Conservation (phyloP, 805 yeast genomes). For the Candida michaelii region DNA sequence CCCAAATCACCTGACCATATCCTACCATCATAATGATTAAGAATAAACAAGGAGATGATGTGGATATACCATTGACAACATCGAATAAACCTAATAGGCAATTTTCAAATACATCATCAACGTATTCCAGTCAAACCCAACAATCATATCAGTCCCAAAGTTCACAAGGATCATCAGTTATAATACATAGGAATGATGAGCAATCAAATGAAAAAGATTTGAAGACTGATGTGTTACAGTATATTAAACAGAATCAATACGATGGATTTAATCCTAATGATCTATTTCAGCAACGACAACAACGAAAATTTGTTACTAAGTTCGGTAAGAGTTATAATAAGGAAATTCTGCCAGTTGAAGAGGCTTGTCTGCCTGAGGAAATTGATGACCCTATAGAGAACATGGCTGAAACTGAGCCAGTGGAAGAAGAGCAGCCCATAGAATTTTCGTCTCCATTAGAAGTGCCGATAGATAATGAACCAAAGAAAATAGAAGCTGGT, state of each 20-base stretch:
- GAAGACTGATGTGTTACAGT: conserved; percentile 35
- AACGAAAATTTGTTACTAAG: conserved; percentile 29
- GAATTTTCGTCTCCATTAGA: neutral
- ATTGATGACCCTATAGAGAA: no score
- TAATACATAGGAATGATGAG: conserved; percentile 18
- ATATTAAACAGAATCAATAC: conserved; percentile 25
- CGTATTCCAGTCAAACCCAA: conserved; percentile 22
- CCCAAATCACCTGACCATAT: neutral
- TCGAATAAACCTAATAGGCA: conserved; percentile 8
- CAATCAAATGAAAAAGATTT: conserved; percentile 16
- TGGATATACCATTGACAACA: neutral
- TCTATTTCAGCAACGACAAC: conserved; percentile 35
- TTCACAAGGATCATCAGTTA: conserved; percentile 18
- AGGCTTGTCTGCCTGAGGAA: no score
- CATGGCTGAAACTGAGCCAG: neutral
- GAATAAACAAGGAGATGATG: neutral
- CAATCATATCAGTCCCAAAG: conserved; percentile 16
- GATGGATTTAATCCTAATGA: conserved; percentile 32
- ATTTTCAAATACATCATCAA: conserved; percentile 14
- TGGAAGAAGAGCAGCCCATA: neutral
- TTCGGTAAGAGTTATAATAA: conserved; percentile 25
- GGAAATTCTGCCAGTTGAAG: neutral
- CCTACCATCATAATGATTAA: neutral
- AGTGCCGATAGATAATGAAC: conserved; percentile 8
- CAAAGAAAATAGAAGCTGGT: conserved; percentile 3